These are phyloP conservation scores for Lunasporangiospora selenospora DNA, from an alignment of 192 early-diverging fungal genomes.

Conservation along the genomic window DNA sequence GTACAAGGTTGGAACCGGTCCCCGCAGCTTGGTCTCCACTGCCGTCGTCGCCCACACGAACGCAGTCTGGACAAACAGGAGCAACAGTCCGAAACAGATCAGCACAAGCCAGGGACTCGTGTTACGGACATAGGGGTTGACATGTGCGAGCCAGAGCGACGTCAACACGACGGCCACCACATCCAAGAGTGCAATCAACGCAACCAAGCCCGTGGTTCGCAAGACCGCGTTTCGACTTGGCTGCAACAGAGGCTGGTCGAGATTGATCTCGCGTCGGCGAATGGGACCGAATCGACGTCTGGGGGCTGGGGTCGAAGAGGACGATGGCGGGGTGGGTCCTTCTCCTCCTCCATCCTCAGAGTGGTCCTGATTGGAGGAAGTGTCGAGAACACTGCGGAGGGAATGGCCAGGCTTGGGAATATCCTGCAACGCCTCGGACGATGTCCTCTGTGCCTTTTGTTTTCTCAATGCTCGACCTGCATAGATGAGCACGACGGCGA, in stretches of 20 bases:
- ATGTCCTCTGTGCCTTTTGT: neutral
- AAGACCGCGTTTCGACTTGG: neutral
- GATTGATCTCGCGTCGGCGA: neutral
- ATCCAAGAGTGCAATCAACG: conserved; percentile 10
- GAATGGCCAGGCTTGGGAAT: conserved; percentile 2
- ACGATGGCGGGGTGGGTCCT: too few species aligned
- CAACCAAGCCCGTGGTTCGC: conserved; percentile 3
- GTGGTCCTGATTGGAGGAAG: conserved; percentile 10
- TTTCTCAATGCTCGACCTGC: conserved; percentile 5
- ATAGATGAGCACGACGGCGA: conserved; percentile 1
- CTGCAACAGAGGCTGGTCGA: too few species aligned
- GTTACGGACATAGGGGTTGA: conserved; percentile 19
- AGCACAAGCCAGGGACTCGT: conserved; percentile 26
- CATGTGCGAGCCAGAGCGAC: neutral
- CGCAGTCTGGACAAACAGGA: conserved; percentile 23
- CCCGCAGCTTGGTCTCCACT: conserved; percentile 13
- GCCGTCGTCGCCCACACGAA: conserved; percentile 16
- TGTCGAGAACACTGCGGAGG: conserved; percentile 17
- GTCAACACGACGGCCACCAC: conserved; percentile 2
- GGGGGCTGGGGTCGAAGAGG: neutral
- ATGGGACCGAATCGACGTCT: neutral
- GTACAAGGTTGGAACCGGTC: conserved; percentile 11
- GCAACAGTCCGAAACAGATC: neutral
- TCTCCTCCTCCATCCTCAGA: conserved; percentile 34
- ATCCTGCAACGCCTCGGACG: neutral